A percentile compares a stretch with the other conserved stretches of the same genome.
Conservation (phyloP, 2,329 filamentous ascomycete species). For the Apiospora malaysiana region DNA sequence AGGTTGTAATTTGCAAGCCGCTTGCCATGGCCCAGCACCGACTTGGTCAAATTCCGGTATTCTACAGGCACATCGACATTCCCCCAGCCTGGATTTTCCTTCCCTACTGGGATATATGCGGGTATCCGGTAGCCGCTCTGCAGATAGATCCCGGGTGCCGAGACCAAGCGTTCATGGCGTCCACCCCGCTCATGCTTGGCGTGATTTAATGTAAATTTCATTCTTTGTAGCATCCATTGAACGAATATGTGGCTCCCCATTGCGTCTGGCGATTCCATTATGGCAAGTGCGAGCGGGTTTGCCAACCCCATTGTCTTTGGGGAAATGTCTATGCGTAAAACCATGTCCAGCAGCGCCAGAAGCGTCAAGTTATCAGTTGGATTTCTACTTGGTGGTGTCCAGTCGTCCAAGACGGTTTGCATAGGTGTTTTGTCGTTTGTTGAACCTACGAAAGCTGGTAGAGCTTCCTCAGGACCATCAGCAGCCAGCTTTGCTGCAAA, state of each 20-base stretch:
- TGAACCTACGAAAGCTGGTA: slow-evolving; percentile 20
- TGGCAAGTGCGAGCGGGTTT: slow-evolving; percentile 28
- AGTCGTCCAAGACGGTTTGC: slow-evolving; percentile 28
- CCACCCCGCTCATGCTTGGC: slow-evolving; percentile 24
- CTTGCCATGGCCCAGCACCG: slow-evolving; percentile 26
- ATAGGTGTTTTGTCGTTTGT: slow-evolving; percentile 24
- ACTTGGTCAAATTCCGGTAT: slow-evolving; percentile 24
- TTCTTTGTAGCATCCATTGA: slow-evolving; percentile 30
- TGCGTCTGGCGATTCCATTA: slow-evolving; percentile 28
- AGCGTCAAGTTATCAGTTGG: slow-evolving; percentile 30
- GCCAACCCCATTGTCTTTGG: slow-evolving; percentile 26
- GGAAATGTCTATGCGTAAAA: slow-evolving; percentile 26
- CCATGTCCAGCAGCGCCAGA: slow-evolving; percentile 30
- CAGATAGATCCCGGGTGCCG: slow-evolving; percentile 24
- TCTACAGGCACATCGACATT: slow-evolving; percentile 24
- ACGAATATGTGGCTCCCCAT: slow-evolving; percentile 31
- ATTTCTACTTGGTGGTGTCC: slow-evolving; percentile 25
- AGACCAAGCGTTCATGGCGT: slow-evolving; percentile 24
- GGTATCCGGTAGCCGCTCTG: slow-evolving; percentile 27
- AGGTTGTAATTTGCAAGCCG: slow-evolving; percentile 29
- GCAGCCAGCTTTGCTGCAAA: slow-evolving; percentile 23
- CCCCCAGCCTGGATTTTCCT: slow-evolving; percentile 31
- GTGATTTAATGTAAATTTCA: neutral
- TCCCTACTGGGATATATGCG: slow-evolving; percentile 27
- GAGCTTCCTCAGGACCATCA: slow-evolving; percentile 23